These are phyloP conservation scores for Cicer yamashitae DNA, from an alignment of 306 rosid species.

Conservation along the genomic window DNA sequence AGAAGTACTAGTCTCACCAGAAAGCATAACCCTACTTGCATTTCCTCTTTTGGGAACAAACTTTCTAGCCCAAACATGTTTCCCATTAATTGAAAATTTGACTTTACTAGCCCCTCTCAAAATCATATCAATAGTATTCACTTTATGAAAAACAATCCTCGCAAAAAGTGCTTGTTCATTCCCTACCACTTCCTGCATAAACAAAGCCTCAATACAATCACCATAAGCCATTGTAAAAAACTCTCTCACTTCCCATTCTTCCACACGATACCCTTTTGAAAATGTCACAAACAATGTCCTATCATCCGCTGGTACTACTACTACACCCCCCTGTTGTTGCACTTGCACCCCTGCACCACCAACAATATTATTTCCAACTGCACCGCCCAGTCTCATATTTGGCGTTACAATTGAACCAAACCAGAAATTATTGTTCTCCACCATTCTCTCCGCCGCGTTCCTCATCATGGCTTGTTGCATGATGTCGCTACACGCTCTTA, in stretches of 20 bases:
- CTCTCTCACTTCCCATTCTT: constrained; percentile 66
- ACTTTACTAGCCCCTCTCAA: constrained; percentile 56
- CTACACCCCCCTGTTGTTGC: not conserved
- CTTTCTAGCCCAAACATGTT: constrained; percentile 77
- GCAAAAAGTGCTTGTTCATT: constrained; percentile 69
- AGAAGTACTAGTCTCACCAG: not conserved
- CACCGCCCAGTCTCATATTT: not conserved
- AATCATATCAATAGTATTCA: constrained; percentile 51
- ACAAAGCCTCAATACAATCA: constrained; percentile 63
- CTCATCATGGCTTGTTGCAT: constrained; percentile 41
- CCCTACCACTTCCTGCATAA: constrained; percentile 61
- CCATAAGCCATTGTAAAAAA: constrained; percentile 54
- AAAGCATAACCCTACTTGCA: not conserved
- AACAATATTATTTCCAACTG: not conserved
- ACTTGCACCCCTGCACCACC: not conserved
- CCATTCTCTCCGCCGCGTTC: constrained; percentile 6
- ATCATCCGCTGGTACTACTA: constrained; percentile 41
- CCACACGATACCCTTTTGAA: constrained; percentile 67
- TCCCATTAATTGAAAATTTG: constrained; percentile 73
- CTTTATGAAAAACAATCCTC: constrained; percentile 53
- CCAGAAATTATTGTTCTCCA: not conserved
- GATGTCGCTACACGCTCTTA: constrained; percentile 60
- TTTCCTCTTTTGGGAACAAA: constrained; percentile 46
- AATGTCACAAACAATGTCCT: constrained; percentile 82
- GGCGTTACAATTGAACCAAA: constrained; percentile 39